Percentiles rank a stretch among this genome's conserved stretches.
Evolutionary conservation across 768 basidiomycete genomes (phyloP).

Genomic region (Trametes elegans): DNA sequence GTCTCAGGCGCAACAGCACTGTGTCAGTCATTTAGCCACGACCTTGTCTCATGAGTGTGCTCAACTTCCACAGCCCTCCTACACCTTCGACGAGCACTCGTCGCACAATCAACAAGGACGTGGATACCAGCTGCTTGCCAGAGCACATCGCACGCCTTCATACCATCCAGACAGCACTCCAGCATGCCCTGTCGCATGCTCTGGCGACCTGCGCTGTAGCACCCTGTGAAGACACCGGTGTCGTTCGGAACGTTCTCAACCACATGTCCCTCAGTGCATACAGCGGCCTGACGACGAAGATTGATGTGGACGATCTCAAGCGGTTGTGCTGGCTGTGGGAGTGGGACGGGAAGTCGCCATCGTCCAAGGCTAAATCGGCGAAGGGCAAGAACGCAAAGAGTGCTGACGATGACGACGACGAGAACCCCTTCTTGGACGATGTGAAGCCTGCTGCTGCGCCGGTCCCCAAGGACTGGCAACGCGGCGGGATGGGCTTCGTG

Average conservation of each 20-base stretch:
- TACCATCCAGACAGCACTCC: conserved; percentile 64
- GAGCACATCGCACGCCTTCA: conserved; percentile 58
- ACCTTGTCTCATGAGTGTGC: neutral
- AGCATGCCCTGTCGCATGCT: conserved; percentile 82
- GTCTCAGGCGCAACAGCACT: conserved; percentile 41
- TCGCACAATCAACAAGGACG: conserved; percentile 25
- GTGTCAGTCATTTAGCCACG: conserved; percentile 4
- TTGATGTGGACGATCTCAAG: conserved; percentile 66
- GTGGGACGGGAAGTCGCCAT: conserved; percentile 61
- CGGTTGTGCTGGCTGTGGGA: conserved; percentile 89
- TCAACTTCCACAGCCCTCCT: conserved; percentile 42
- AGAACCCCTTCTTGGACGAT: conserved; percentile 52
- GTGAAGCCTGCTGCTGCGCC: conserved; percentile 27
- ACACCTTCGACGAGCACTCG: conserved; percentile 51
- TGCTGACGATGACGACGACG: conserved; percentile 24
- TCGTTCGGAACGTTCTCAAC: conserved; percentile 76
- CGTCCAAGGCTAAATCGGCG: conserved; percentile 15
- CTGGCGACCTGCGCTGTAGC: conserved; percentile 80
- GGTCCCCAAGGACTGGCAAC: conserved; percentile 62
- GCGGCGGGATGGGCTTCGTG: conserved; percentile 78
- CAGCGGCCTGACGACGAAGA: conserved; percentile 59
- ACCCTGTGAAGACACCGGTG: conserved; percentile 71
- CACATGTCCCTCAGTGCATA: conserved; percentile 71
- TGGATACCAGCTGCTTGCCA: conserved; percentile 41
- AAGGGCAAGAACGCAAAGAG: conserved; percentile 4